Evolutionary conservation across 2,329 filamentous ascomycete genomes (phyloP).

Genomic region (Aureobasidium leucospermi): DNA sequence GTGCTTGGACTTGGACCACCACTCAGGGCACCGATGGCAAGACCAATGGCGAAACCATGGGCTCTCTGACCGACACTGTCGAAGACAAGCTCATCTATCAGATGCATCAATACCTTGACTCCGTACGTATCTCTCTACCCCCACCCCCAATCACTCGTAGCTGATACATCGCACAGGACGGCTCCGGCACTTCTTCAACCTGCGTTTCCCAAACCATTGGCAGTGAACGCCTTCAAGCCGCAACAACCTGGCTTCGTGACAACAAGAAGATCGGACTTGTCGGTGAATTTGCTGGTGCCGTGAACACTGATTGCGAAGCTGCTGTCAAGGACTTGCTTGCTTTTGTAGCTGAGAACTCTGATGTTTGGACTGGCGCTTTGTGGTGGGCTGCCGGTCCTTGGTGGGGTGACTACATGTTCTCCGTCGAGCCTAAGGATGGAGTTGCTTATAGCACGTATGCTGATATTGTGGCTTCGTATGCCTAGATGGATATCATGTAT

Average conservation of each 20-base stretch:
- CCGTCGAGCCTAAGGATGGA: constrained; percentile 6
- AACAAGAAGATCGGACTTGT: constrained; percentile 48
- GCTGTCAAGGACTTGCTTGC: constrained; percentile 45
- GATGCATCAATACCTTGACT: constrained; percentile 57
- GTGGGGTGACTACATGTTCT: constrained; percentile 27
- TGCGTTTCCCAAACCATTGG: constrained; percentile 51
- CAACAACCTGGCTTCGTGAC: constrained; percentile 47
- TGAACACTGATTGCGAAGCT: constrained; percentile 42
- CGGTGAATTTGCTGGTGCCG: constrained; percentile 49
- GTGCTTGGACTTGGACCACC: constrained; percentile 45
- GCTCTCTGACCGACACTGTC: constrained; percentile 42
- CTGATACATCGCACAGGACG: constrained; percentile 29
- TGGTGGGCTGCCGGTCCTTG: constrained; percentile 53
- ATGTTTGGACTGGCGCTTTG: constrained; percentile 47
- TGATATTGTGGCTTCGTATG: background rate
- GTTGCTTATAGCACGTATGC: constrained; percentile 4
- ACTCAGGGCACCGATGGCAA: constrained; percentile 32
- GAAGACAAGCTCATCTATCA: constrained; percentile 50
- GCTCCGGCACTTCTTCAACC: constrained; percentile 42
- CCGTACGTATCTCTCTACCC: constrained; percentile 3
- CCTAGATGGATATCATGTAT: background rate
- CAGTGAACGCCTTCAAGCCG: constrained; percentile 41
- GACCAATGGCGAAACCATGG: constrained; percentile 39
- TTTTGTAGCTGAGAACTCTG: constrained; percentile 41
- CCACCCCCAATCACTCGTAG: background rate